Evolutionary conservation across 2,329 filamentous ascomycete species (phyloP), one percentile per base, ranked within the genome.

Genomic region (Aureobasidium namibiae): DNA sequence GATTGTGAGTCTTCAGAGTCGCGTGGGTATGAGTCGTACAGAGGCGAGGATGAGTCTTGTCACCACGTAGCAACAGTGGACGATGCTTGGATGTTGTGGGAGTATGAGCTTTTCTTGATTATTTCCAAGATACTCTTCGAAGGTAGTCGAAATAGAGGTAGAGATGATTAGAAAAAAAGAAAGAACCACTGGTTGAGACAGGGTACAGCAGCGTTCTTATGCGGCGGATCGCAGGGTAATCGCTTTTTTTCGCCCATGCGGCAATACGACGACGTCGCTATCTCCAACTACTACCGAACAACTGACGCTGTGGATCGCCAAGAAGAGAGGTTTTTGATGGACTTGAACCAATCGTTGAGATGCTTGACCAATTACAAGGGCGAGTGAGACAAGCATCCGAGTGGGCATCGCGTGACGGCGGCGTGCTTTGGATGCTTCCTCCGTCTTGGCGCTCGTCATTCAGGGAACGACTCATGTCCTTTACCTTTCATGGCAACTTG

Each of bases 381-480:
- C 38, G 9, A 21, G 16, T 39, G 41, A 57, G 33, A 48, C 31
- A 46, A 57, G 54, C 33, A 23, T 18, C 16, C 24, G 33, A 29
- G 54, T 48, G 54, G 26, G 42, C 16, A 29, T 34, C 54, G 54
- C 54, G 42, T 57, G 52, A 56, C 29, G 41, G 52, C 29, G 41
- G 29, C 52, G 52, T 56, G 52, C 18, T 45, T 44, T 56, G 23
- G 33, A 44, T 24, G 11, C 52, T 56, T 45, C 26, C 31, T 45
- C 36, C n/a, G n/a, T 45, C 52, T 56, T 56, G 52, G 52, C 52
- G 18, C 34, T 45, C 52, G 52, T 56, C 52, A 56, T 56, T 26
- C n/a, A 9, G 23, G 38, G n/a, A 29, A 42, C 23, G 49, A 39
- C 18, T 39, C 21, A 39, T 38, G 36, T 29, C 21, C 21, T 41